Evolutionary conservation across 805 yeast genomes (phyloP).

Genomic region (Hanseniaspora clermontiae): DNA sequence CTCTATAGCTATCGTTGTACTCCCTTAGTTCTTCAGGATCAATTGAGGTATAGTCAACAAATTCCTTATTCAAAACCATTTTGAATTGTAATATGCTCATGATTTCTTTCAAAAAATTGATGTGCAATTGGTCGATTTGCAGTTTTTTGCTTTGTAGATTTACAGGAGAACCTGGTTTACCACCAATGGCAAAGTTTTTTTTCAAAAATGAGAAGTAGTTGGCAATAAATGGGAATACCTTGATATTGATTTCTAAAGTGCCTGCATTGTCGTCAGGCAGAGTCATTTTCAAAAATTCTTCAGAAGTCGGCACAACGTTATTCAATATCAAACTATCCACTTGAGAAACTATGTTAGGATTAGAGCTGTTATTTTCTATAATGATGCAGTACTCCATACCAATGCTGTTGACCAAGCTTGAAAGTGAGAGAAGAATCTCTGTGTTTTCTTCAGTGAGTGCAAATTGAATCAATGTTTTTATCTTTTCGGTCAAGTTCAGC

Average conservation of each 20-base stretch:
- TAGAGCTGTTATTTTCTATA: conserved; percentile 33
- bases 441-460: conserved; percentile 31
- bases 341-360: conserved; percentile 20
- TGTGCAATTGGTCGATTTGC: conserved; percentile 29
- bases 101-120: conserved; percentile 47
- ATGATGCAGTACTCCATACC: conserved; percentile 66
- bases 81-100: conserved; percentile 61
- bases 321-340: conserved; percentile 40
- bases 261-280: conserved; percentile 49
- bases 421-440: conserved; percentile 63
- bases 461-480: conserved; percentile 19
- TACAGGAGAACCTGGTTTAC: conserved; percentile 31
- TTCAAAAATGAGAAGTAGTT: conserved; percentile 60
- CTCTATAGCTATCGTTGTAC: conserved; percentile 60
- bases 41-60: conserved; percentile 51
- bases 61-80: conserved; percentile 68
- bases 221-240: conserved; percentile 69
- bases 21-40: conserved; percentile 51
- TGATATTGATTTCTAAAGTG: conserved; percentile 43
- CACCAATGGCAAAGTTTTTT: conserved; percentile 34
- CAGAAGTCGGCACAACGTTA: conserved; percentile 55
- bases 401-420: conserved; percentile 59
- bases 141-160: conserved; percentile 27
- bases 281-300: conserved; percentile 62
- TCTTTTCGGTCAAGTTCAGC: conserved; percentile 50